Evolutionary conservation across 2,329 filamentous ascomycete species (phyloP), one percentile per base, ranked within the genome.

Genomic region (Aspergillus versicolor): DNA sequence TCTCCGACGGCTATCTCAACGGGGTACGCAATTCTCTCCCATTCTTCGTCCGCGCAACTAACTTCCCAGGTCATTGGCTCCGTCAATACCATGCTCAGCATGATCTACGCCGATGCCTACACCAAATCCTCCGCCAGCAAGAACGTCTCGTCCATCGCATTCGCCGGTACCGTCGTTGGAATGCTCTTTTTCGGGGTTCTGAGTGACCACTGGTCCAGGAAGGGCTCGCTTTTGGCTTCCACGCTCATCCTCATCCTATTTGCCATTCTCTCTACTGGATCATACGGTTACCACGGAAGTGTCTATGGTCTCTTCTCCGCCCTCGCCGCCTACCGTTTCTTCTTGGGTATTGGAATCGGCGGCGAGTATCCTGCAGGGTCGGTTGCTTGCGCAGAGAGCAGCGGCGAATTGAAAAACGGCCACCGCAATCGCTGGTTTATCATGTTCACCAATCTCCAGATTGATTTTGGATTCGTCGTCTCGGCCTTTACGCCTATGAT

Each of bases 1-100:
- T 96, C 75, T 92, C 88, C 22, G 92, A 96, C 73, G 92, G 92
- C 15, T 96, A 96, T 73, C 84, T 96, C 70, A 95, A 96, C 75
- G 91, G 90, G 68, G 90, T 91, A 76, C 38, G 40, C 4, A 11
- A 15, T 11, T 9, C 6, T 38, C 11, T 21, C 17, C 13, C 9
- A 22, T 15, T 30, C 5, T 7, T 5, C 24, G 12, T n/a, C 27
- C 12, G 12, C 12, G 12, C 34, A 37, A 22, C 42, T 57, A 19
- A 43, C 15, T 3, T 27, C 27, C 11, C 9, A 77, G 88, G 88
- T 96, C 62, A 96, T 96, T 65, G 91, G 92, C 5, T 90, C 89
- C 3, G 92, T 96, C 57, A 90, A 88, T 66, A 95, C 91, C 1
- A 85, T 92, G 57, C 83, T 96, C 6, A 73, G 71, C 19, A 75